These are phyloP conservation scores for Fomitopsis schrenkii DNA, from an alignment of 1,284 basidiomycete genomes.

Conservation along the genomic window DNA sequence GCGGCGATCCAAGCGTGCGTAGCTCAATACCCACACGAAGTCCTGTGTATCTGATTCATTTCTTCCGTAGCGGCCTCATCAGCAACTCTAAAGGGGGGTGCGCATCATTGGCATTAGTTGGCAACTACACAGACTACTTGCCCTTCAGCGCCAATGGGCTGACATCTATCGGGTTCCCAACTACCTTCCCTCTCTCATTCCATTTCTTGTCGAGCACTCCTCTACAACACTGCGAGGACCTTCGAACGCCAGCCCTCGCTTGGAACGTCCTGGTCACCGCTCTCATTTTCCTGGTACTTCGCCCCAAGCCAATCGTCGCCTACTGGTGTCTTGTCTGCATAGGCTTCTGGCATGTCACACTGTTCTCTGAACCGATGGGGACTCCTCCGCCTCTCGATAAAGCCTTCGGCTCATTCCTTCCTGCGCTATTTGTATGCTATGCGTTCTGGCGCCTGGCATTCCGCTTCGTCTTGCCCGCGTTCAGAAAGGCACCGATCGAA, in stretches of 20 bases:
- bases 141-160: constrained; percentile 62
- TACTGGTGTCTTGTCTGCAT: constrained; percentile 82
- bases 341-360: constrained; percentile 83
- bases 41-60: not conserved
- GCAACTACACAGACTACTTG: constrained; percentile 69
- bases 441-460: constrained; percentile 77
- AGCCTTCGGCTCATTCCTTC: constrained; percentile 77
- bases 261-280: constrained; percentile 69
- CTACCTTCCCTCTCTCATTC: constrained; percentile 66
- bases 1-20: constrained; percentile 81
- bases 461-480: constrained; percentile 73
- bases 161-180: constrained; percentile 68
- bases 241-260: constrained; percentile 62
- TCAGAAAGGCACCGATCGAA: constrained; percentile 68
- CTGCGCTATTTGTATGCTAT: constrained; percentile 75
- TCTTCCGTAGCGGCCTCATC: constrained; percentile 56
- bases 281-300: constrained; percentile 68
- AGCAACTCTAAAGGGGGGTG: constrained; percentile 72
- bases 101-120: constrained; percentile 63
- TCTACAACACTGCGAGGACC: constrained; percentile 65
- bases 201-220: constrained; percentile 38
- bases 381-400: constrained; percentile 66
- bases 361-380: constrained; percentile 75
- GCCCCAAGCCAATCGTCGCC: constrained; percentile 66
- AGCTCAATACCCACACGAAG: no score